phyloP scores from a whole-genome alignment of 1,284 basidiomycete genomes.

The Cystobasidium sp. region DNA sequence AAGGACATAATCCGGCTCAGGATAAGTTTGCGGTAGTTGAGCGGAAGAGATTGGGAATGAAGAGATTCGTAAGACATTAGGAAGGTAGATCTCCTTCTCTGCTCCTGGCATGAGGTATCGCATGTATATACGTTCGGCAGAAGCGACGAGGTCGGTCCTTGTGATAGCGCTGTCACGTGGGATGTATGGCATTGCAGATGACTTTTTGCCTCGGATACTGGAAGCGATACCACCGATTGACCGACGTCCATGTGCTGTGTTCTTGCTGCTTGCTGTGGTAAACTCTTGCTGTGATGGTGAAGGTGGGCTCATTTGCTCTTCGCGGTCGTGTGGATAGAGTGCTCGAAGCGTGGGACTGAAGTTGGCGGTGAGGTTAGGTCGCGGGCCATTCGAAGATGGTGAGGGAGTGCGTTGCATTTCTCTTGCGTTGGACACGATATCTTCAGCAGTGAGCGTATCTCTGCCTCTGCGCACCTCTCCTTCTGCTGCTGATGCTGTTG shows the following conservation, averaged over 20 bases:
- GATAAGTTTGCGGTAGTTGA: conserved; percentile 68
- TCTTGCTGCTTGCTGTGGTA: conserved; percentile 21
- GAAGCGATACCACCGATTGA: conserved; percentile 32
- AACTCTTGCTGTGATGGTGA: conserved; percentile 26
- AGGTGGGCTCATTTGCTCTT: conserved; percentile 9
- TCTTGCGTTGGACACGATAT: conserved; percentile 13
- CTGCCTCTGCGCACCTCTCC: neutral
- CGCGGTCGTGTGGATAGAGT: conserved; percentile 52
- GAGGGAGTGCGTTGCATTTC: conserved; percentile 48
- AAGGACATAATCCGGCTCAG: conserved; percentile 60
- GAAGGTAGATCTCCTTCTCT: conserved; percentile 88
- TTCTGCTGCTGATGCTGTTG: conserved; percentile 33
- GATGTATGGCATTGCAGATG: conserved; percentile 64
- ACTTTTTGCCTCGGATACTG: conserved; percentile 61
- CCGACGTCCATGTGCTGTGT: conserved; percentile 16
- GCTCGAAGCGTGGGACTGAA: conserved; percentile 52
- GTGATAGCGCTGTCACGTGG: conserved; percentile 87
- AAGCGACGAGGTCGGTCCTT: conserved; percentile 83
- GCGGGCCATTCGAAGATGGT: conserved; percentile 34
- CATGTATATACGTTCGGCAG: conserved; percentile 92
- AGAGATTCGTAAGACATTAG: conserved; percentile 79
- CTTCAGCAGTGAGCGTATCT: conserved; percentile 35
- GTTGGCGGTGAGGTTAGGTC: conserved; percentile 45
- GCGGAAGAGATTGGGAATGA: conserved; percentile 65
- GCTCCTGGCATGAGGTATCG: conserved; percentile 75